Conservation (phyloP, 2,329 filamentous ascomycete species). For the Ramularia collo-cygni region DNA sequence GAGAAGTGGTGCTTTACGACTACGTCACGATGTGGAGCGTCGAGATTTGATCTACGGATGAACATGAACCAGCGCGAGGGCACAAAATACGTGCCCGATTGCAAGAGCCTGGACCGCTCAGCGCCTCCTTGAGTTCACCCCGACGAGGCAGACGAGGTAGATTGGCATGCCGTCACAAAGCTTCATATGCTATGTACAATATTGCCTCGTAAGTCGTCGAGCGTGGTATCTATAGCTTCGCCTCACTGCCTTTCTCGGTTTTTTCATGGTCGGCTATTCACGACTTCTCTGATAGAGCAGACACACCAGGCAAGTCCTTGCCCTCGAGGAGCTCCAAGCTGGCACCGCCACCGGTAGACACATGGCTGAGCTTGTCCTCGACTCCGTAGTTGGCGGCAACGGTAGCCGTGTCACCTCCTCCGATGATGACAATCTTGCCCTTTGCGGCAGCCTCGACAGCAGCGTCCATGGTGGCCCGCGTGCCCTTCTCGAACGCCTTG, state of each 20-base stretch:
- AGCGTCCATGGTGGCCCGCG: conserved; percentile 85
- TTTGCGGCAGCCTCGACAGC: conserved; percentile 72
- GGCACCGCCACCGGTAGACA: conserved; percentile 93
- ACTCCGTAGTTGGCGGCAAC: conserved; percentile 95
- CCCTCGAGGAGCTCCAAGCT: conserved; percentile 94
- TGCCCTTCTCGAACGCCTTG: conserved; percentile 85
- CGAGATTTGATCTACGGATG: neutral
- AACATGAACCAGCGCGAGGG: too few relatives aligned
- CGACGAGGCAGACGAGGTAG: too few relatives aligned
- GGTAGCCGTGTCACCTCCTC: conserved; percentile 94
- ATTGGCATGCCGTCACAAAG: too few relatives aligned
- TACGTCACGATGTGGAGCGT: neutral
- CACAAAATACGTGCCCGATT: too few relatives aligned
- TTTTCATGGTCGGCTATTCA: conserved; percentile 10
- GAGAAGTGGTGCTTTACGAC: neutral
- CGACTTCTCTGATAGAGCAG: conserved; percentile 61
- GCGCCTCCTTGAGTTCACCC: too few relatives aligned
- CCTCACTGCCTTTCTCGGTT: conserved; percentile 1
- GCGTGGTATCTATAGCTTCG: conserved; percentile 7
- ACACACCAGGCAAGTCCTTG: conserved; percentile 92
- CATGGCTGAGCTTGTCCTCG: conserved; percentile 96
- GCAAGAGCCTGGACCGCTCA: too few relatives aligned
- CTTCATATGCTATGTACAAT: too few relatives aligned
- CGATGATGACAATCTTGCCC: conserved; percentile 96
- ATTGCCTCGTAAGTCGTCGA: too few relatives aligned